A percentile compares a stretch with the other conserved stretches of the same genome.
Conservation (phyloP, 768 basidiomycete species). For the Xanthoconium purpureum region DNA sequence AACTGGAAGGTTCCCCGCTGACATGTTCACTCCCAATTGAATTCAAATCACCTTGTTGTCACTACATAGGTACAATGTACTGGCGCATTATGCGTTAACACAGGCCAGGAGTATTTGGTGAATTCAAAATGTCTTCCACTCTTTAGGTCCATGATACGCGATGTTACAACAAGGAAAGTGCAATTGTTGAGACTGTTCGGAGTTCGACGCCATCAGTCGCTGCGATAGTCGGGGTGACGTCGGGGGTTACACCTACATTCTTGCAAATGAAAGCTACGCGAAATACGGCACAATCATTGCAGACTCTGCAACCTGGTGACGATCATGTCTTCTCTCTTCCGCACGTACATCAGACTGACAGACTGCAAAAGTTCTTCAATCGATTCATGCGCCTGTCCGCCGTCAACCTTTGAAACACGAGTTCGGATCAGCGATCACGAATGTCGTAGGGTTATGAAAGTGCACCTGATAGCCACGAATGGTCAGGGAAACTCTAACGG, state of each 20-base stretch:
- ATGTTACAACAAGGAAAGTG: slow-evolving; percentile 15
- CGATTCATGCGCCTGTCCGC: slow-evolving; percentile 46
- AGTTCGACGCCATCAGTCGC: slow-evolving; percentile 4
- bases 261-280: neutral
- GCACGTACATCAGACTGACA: slow-evolving; percentile 52
- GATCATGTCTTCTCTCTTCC: slow-evolving; percentile 45
- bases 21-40: neutral
- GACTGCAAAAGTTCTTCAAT: slow-evolving; percentile 56
- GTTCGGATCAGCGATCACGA: slow-evolving; percentile 9
- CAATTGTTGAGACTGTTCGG: neutral
- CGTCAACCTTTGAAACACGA: slow-evolving; percentile 23
- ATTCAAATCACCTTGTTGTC: neutral
- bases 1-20: slow-evolving; percentile 9
- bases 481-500: slow-evolving; percentile 46
- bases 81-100: neutral
- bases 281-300: slow-evolving; percentile 15
- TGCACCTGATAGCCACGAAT: slow-evolving; percentile 56
- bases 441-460: neutral
- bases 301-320: slow-evolving; percentile 48
- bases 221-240: neutral
- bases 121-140: neutral
- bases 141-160: neutral
- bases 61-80: neutral
- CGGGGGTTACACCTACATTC: slow-evolving; percentile 7
- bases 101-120: neutral